Evolutionary conservation across 345 rosid species (phyloP), one percentile per base, ranked within the genome.

Genomic region (Arabidopsis arenosa): DNA sequence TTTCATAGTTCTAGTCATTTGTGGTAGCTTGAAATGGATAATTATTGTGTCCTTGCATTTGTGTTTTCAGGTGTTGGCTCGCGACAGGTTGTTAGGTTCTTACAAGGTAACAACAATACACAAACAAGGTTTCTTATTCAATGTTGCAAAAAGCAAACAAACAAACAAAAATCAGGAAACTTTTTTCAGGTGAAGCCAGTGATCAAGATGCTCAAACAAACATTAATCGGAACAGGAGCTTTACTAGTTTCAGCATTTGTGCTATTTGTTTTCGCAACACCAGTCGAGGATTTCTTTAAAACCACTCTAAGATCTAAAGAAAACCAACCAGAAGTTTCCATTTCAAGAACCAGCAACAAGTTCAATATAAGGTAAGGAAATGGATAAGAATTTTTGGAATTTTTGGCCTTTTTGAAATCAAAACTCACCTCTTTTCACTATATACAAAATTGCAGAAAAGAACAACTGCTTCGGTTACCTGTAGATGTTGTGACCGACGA

Each of bases 61-160:
- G 60, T 75, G 74, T 47, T 67, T 59, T 69, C 83, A 94, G 98
- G 85, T 94, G 77, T 82, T 94, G 75, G 98, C 97, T 79, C 95
- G 98, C 4, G 98, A 92, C 76, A 85, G 98, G 81, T 79, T 90
- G 74, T 75, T 94, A 66, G 98, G 98, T 33, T 86, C 97, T 74
- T 92, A 87, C 84, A 92, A 94, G 98, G 98, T 94, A 79, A 66
- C 62, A 57, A 64, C 52, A 28, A 51, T 23, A 73, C 57, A 65
- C 37, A 23, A 74, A 54, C 43, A 41, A 35, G 43, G 64, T 54
- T 9, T 9, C 28, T 68, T 23, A 36, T 14, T 21, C 47, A 21
- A 8, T 21, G 7, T 41, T 55, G 28, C 13, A 8, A 32, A 69
- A 28, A 21, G 15, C 3, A 37, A 52, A 12, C 7, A 52, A 43